Conservation (phyloP, 1,139 yeast species). For the Geotrichum citri-aurantii region DNA sequence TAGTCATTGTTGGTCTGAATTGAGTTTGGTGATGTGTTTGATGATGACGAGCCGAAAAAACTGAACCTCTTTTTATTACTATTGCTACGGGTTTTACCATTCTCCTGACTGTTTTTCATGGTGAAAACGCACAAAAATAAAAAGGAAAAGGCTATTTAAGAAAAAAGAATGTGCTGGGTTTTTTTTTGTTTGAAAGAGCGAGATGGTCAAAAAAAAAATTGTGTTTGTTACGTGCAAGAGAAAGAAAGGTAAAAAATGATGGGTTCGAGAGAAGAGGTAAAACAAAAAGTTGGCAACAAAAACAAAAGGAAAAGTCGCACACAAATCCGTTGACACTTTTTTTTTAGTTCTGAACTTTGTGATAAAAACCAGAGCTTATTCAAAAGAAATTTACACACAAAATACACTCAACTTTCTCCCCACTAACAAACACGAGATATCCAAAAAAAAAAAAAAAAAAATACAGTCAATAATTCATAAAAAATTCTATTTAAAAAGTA, state of each 20-base stretch:
- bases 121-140: not conserved
- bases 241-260: not conserved
- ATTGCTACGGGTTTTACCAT: not conserved
- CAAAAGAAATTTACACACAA: too few relatives aligned
- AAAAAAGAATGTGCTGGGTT: not conserved
- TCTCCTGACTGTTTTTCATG: constrained; percentile 3
- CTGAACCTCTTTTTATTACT: constrained; percentile 5
- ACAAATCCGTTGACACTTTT: not conserved
- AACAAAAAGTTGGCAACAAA: not conserved
- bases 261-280: not conserved
- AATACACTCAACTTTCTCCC: too few relatives aligned
- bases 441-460: not conserved
- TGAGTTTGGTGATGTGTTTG: not conserved
- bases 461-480: not conserved
- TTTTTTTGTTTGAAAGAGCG: not conserved
- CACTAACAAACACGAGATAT: not conserved
- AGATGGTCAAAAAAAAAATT: not conserved
- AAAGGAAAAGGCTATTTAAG: not conserved
- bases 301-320: not conserved
- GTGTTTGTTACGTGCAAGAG: not conserved
- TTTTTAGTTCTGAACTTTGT: too few relatives aligned
- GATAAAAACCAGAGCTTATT: too few relatives aligned
- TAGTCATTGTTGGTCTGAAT: not conserved
- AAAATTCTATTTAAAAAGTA: not conserved
- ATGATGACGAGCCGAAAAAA: constrained; percentile 5